Percentiles rank a stretch among this genome's conserved stretches.
phyloP scores from a whole-genome alignment of 768 basidiomycete species.

The Pisolithus microcarpus region DNA sequence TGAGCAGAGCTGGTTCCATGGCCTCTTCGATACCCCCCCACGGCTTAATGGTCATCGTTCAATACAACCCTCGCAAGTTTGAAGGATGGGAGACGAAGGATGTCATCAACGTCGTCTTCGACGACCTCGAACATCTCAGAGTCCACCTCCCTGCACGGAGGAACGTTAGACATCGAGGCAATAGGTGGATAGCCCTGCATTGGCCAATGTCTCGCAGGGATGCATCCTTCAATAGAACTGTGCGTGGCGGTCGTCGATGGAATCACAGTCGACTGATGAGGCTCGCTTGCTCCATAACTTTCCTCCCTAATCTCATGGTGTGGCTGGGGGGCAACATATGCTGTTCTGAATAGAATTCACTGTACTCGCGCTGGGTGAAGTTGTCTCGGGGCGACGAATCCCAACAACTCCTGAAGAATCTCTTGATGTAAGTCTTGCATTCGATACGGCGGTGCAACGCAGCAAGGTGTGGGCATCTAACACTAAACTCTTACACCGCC shows the following conservation, averaged over 20 bases:
- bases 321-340: not conserved
- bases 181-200: slow-evolving; percentile 16
- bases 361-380: slow-evolving; percentile 22
- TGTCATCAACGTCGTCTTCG: slow-evolving; percentile 17
- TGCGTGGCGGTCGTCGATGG: slow-evolving; percentile 6
- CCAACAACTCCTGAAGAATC: slow-evolving; percentile 14
- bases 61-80: not conserved
- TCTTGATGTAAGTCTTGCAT: slow-evolving; percentile 22
- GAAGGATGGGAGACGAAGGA: not conserved
- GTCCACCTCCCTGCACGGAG: slow-evolving; percentile 23
- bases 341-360: slow-evolving; percentile 9
- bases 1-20: no score
- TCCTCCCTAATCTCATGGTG: not conserved
- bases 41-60: not conserved
- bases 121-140: slow-evolving; percentile 24
- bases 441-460: no score
- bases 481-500: no score
- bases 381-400: slow-evolving; percentile 19
- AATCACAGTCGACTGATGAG: not conserved
- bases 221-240: not conserved
- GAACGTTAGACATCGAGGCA: slow-evolving; percentile 16
- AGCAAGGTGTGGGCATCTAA: not conserved
- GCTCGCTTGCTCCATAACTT: not conserved
- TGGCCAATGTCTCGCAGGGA: slow-evolving; percentile 15
- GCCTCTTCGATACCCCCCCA: not conserved